Evolutionary conservation across 2,329 filamentous ascomycete genomes (phyloP), one percentile per base, ranked within the genome.

Genomic region (Exophiala alcalophila): DNA sequence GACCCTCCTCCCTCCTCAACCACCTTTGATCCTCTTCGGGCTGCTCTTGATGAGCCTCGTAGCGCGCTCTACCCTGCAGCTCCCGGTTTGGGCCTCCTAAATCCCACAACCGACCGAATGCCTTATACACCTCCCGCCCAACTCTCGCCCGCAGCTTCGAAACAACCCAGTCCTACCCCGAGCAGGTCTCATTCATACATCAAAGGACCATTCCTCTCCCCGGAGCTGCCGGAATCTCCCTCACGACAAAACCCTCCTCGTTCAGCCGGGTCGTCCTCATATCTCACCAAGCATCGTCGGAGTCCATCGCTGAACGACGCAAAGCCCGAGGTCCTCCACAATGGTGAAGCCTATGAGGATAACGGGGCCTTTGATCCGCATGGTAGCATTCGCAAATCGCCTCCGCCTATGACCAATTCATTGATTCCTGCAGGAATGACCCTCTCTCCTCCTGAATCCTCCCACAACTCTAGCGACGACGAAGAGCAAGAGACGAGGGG

Each of bases 391-490:
- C 80, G 86, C 57, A 86, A 90, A 64, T 94, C 89, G 33, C 87
- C 88, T 11, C 83, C 86, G n/a, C 86, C 88, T 12, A 67, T 88
- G 51, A 86, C 81, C 51, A 81, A 87, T 67, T 76, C 80, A 47
- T 70, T 78, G 52, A 92, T 95, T 64, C 88, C 89, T 28, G 79
- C 80, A 50, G 88, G 87, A 49, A 89, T 87, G 51, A 80, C 95
- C 56, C 86, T 94, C 46, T 96, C 91, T 0, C 91, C 91, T 24
- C 91, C 91, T 7, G 91, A 96, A 58, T 95, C 90, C 23, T 76
- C 78, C 5, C 77, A 78, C 26, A 85, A 83, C 54, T 90, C 83
- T 18, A 89, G 90, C 64, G 90, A 95, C 61, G 88, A 94, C 55
- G 88, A 94, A 59, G 81, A 79, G 54, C 49, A 61, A 18, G 57